These are phyloP conservation scores for Ceratocystis albifundus DNA, from an alignment of 2,329 filamentous ascomycete genomes.

Conservation along the genomic window DNA sequence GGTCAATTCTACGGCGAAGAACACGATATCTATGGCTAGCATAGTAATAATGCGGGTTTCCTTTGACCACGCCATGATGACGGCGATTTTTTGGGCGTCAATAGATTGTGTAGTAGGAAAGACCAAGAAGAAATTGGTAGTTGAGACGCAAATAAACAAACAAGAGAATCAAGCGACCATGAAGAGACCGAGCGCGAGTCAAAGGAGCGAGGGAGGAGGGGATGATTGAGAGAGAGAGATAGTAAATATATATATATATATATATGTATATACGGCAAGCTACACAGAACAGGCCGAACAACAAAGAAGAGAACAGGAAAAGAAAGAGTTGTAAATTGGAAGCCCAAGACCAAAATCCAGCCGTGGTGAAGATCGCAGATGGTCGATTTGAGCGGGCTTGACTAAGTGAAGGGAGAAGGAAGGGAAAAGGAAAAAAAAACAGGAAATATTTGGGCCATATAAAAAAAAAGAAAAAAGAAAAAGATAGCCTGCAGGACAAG, in stretches of 20 bases:
- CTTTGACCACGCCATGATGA: constrained; percentile 75
- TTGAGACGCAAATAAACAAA: neutral
- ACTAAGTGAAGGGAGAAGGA: too few relatives aligned
- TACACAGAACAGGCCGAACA: neutral
- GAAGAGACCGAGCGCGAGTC: neutral
- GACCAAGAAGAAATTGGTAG: neutral
- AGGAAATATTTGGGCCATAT: too few relatives aligned
- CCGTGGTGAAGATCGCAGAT: too few relatives aligned
- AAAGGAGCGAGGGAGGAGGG: neutral
- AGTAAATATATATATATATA: too few relatives aligned
- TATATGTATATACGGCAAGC: too few relatives aligned
- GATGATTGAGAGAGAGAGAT: neutral
- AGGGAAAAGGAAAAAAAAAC: too few relatives aligned
- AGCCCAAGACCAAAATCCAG: too few relatives aligned
- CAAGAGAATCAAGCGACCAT: neutral
- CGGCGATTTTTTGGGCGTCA: neutral
- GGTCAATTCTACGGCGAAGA: constrained; percentile 82
- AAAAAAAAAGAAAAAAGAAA: too few relatives aligned
- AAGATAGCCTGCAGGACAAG: too few relatives aligned
- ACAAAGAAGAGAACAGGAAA: neutral
- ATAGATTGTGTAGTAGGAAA: neutral
- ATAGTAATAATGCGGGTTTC: constrained; percentile 84
- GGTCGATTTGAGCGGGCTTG: too few relatives aligned
- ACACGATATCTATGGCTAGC: constrained; percentile 75
- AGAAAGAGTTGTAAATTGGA: neutral